phyloP scores from a whole-genome alignment of 148 eudicot species.

The Chenopodium berlandieri region DNA sequence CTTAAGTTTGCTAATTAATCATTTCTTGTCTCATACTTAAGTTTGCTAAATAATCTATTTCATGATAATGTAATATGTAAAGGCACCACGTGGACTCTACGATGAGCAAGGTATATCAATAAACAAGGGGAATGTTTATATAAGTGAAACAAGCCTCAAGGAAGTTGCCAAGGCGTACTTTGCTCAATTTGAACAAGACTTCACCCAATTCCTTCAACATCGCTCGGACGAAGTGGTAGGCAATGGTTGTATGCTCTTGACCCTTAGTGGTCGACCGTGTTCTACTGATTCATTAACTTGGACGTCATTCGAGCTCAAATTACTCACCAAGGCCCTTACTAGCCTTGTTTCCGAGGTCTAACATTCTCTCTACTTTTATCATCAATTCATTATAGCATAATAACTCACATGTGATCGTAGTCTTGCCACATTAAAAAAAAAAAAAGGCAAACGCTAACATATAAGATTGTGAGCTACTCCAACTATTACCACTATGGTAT shows the following conservation, averaged over 20 bases:
- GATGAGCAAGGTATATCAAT: constrained; percentile 27
- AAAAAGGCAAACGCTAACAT: too few species aligned
- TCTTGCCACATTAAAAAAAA: too few species aligned
- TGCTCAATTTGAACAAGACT: constrained; percentile 38
- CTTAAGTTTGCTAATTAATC: too few species aligned
- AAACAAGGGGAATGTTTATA: constrained; percentile 41
- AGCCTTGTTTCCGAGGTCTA: constrained; percentile 28
- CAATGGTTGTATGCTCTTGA: constrained; percentile 31
- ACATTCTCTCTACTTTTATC: background rate
- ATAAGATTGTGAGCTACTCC: too few species aligned
- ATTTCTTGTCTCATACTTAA: too few species aligned
- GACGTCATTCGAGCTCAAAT: constrained; percentile 25
- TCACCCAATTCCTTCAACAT: constrained; percentile 30
- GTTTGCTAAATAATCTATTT: too few species aligned
- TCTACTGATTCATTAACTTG: constrained; percentile 3
- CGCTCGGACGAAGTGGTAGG: constrained; percentile 41
- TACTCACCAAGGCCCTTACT: constrained; percentile 22
- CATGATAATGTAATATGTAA: too few species aligned
- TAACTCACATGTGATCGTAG: too few species aligned
- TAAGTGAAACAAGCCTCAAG: constrained; percentile 30
- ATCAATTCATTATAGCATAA: background rate
- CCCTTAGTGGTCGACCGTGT: constrained; percentile 36
- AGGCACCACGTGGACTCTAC: constrained; percentile 31
- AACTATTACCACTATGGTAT: too few species aligned
- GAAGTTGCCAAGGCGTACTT: constrained; percentile 35